Base-by-base conservation (phyloP, 2,329 filamentous ascomycete genomes). In the Colletotrichum siamense region DNA sequence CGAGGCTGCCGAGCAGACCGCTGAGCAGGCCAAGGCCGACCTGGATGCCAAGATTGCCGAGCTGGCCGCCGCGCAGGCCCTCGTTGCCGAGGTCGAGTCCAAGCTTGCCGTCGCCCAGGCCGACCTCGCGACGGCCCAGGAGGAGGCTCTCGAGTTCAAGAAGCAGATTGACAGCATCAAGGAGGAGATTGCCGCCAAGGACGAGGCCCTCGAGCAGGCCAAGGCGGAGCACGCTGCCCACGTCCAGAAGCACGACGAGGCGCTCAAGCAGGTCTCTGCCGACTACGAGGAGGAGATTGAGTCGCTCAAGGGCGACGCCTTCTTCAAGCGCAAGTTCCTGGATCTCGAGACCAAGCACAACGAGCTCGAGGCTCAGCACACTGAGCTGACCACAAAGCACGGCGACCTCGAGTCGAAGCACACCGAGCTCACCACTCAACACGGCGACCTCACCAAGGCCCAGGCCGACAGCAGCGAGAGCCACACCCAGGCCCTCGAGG, bases 261-360 rank as follows among this genome's bases (percentile, higher is more conserved):
- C 91, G 80, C 86, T 94, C 78, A 87, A 90, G 82, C 88, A 88
- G 76, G 83, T 93, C 71, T 91, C 91, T 2, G 86, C 90, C 77
- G 91, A 93, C 78, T 92, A 92, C 78, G 90, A 93, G 81, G 87
- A 89, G n/a, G 91, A 93, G 82, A 93, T 94, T 70, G 91, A 93
- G 80, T 89, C 89, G 73, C 88, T 93, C 18, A 89, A 89, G 73
- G 91, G 91, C 26, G 91, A 93, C 77, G 91, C 92, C 16, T 90
- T 90, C 81, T 92, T 92, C 84, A 92, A 92, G 85, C 89, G 90
- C 78, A 91, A 92, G 82, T 93, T 91, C 77, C 88, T 92, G 75
- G 90, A 91, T 49, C 87, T 94, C 8, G 91, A 93, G 81, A 82
- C 82, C 7, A 88, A 92, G 82, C 89, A 93, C 82, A 86, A 86